Conservation (phyloP, 169 alveolate species). For the Plasmodium inui region DNA sequence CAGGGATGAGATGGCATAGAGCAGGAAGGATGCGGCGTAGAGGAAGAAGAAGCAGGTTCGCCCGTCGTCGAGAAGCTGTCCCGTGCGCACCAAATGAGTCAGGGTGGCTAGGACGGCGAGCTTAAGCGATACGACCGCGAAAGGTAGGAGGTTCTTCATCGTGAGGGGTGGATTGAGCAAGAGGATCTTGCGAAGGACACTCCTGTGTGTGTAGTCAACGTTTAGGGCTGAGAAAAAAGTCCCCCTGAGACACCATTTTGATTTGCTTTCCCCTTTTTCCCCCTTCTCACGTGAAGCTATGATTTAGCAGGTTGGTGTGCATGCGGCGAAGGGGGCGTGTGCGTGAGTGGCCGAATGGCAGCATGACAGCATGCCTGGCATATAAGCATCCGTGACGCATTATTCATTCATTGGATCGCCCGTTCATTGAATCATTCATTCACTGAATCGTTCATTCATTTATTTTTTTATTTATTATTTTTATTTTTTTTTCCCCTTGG, state of each 20-base stretch:
- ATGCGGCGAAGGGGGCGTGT: not conserved
- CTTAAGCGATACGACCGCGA: not conserved
- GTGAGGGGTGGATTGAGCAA: not conserved
- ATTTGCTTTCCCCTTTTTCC: not conserved
- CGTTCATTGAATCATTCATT: too few species aligned
- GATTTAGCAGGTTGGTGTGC: not conserved
- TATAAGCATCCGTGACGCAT: not conserved
- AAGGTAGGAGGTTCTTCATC: not conserved
- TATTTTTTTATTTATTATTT: too few species aligned
- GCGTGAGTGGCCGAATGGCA: not conserved
- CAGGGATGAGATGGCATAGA: constrained; percentile 25
- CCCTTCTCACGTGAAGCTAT: not conserved
- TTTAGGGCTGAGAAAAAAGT: not conserved
- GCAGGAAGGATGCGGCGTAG: constrained; percentile 22
- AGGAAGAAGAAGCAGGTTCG: not conserved
- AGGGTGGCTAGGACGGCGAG: constrained; percentile 15
- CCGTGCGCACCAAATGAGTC: not conserved
- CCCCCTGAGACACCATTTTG: not conserved
- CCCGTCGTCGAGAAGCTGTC: not conserved
- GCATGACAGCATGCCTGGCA: not conserved
- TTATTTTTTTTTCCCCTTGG: not conserved
- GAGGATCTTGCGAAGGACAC: not conserved
- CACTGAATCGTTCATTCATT: too few species aligned
- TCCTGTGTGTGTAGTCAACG: not conserved
- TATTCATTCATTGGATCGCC: too few species aligned